A percentile compares a stretch with the other conserved stretches of the same genome.
Evolutionary conservation across 2,329 filamentous ascomycete genomes (phyloP).

Genomic region (Pseudogymnoascus sp.): DNA sequence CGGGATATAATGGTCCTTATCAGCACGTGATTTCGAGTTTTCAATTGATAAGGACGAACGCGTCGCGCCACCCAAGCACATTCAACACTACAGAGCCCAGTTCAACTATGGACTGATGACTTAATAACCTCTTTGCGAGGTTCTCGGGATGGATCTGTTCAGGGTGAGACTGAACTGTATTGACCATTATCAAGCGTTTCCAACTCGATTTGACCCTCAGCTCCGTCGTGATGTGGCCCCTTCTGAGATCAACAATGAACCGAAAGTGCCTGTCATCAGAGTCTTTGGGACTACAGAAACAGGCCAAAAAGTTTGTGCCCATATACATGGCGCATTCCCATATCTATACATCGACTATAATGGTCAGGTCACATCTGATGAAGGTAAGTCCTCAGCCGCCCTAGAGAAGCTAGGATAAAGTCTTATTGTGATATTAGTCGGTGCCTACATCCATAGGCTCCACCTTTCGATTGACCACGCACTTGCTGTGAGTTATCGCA

Average conservation of each 20-base stretch:
- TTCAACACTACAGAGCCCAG: not conserved
- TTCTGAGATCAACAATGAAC: slow-evolving; percentile 51
- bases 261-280: slow-evolving; percentile 76
- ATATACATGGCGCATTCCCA: slow-evolving; percentile 91
- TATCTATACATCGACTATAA: slow-evolving; percentile 89
- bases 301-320: slow-evolving; percentile 90
- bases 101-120: not conserved
- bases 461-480: slow-evolving; percentile 88
- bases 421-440: slow-evolving; percentile 42
- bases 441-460: slow-evolving; percentile 65
- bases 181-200: slow-evolving; percentile 80
- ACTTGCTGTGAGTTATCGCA: slow-evolving; percentile 73
- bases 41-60: not conserved
- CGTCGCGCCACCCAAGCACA: slow-evolving; percentile 2
- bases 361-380: slow-evolving; percentile 55
- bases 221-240: slow-evolving; percentile 57
- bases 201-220: slow-evolving; percentile 72
- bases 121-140: not conserved
- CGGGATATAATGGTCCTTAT: not conserved
- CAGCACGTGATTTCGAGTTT: slow-evolving; percentile 9
- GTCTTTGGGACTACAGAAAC: slow-evolving; percentile 90
- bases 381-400: slow-evolving; percentile 46
- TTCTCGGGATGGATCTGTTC: slow-evolving; percentile 58
- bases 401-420: not conserved
- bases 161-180: slow-evolving; percentile 90